Base-by-base conservation (phyloP, 1,139 yeast genomes). In the Blastobotrys apis region DNA sequence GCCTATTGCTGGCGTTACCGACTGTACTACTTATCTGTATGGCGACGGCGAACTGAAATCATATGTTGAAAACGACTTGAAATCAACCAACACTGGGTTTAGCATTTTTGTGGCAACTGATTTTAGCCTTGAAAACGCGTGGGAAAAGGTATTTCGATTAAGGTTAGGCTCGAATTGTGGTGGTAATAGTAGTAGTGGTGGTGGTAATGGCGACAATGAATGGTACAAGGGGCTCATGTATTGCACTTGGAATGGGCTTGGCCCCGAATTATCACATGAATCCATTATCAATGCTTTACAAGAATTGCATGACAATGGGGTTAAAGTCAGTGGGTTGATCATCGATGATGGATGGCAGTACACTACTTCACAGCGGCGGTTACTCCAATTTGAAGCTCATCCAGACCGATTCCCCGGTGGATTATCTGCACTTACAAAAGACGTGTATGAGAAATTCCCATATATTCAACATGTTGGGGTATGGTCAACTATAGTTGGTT, bases 341-440 rank as follows among this genome's bases (percentile, higher is more conserved):
- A 56, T 62, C 29, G 66, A 62, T 41, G 66, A 62, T 42, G 66
- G 66, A 10, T 62, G 66, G 66, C 65, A 61, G 39, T 47, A 45
- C 22, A 48, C 53, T 5, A 50, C 47, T 20, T 47, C 44, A n/a
- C 37, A 54, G 10, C 50, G 64, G 10, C 59, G 53, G 26, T 48
- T 59, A 19, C 41, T 48, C 34, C 46, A 48, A 13, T 51, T 55
- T 30, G 54, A 54, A 26, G 55, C 59, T 16, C 55, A 57, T 19
- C 49, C 52, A 25, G 52, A 44, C 2, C 45, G 51, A 33, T 62
- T 62, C 37, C 64, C 64, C 2, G 37, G 32, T 15, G 65, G 65
- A 2, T 49, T 62, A n/a, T 55, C 56, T 30, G 57, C 53, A 4
- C 43, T 57, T 4, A 56, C 58, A 3, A 47, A 47, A 3, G 49